Conservation (phyloP, 2,329 filamentous ascomycete species). For the Ophiostoma montium region DNA sequence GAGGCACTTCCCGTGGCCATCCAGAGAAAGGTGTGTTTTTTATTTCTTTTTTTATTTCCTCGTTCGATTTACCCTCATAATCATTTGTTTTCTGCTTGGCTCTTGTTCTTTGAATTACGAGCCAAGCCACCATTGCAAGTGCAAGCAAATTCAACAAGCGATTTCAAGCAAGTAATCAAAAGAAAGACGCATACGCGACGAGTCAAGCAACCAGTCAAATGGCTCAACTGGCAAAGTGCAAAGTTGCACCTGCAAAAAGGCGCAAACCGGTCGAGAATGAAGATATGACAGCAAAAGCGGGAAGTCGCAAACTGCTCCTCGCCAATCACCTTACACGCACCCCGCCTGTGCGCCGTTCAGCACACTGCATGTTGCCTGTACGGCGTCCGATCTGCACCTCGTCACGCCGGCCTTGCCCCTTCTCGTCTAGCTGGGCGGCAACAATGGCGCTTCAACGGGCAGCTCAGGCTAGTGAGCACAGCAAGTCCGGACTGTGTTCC, state of each 20-base stretch:
- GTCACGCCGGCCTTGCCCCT: background rate
- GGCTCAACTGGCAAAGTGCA: too few species aligned
- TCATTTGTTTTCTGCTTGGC: background rate
- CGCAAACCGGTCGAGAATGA: background rate
- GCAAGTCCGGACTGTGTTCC: too few species aligned
- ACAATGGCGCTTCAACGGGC: background rate
- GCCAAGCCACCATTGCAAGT: background rate
- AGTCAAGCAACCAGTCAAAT: background rate
- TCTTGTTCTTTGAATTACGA: background rate
- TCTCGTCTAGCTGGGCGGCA: background rate
- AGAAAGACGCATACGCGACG: too few species aligned
- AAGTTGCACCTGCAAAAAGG: too few species aligned
- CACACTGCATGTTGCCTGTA: too few species aligned
- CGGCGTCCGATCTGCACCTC: background rate
- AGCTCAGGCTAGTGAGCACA: background rate
- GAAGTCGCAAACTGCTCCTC: background rate
- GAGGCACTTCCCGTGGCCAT: conserved; percentile 35
- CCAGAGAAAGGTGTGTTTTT: conserved; percentile 30
- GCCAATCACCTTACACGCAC: conserved; percentile 1
- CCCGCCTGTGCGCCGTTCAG: background rate
- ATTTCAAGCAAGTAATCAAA: background rate
- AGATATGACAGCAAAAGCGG: background rate
- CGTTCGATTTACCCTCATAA: background rate
- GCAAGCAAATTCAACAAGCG: background rate
- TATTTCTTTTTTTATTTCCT: background rate